phyloP scores from a whole-genome alignment of 2,329 filamentous ascomycete species.

The Stemphylium beticola region DNA sequence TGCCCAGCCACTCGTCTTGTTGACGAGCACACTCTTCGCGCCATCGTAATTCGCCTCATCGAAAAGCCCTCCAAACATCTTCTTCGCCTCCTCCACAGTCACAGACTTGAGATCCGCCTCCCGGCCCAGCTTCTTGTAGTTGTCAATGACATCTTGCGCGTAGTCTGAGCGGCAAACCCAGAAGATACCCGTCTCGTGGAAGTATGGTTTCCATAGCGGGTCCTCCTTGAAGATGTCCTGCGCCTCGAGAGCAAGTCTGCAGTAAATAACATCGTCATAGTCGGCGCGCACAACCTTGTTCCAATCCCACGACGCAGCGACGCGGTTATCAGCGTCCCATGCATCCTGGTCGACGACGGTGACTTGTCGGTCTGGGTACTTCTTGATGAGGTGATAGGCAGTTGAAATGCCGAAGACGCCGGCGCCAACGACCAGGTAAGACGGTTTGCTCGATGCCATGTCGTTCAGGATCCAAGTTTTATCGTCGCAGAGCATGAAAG shows the following conservation, averaged over 20 bases:
- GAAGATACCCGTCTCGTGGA: slow-evolving; percentile 60
- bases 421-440: slow-evolving; percentile 46
- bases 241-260: slow-evolving; percentile 68
- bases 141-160: slow-evolving; percentile 56
- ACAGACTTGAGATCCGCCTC: slow-evolving; percentile 55
- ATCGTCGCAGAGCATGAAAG: slow-evolving; percentile 22
- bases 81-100: slow-evolving; percentile 58
- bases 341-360: slow-evolving; percentile 50
- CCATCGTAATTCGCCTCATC: slow-evolving; percentile 65
- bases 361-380: slow-evolving; percentile 50
- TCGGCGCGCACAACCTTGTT: slow-evolving; percentile 76
- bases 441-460: slow-evolving; percentile 39
- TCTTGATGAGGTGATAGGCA: slow-evolving; percentile 49
- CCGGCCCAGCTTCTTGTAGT: slow-evolving; percentile 58
- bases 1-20: slow-evolving; percentile 67
- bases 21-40: slow-evolving; percentile 66
- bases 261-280: slow-evolving; percentile 70
- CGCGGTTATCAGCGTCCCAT: slow-evolving; percentile 39
- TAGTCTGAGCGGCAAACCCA: slow-evolving; percentile 52
- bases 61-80: slow-evolving; percentile 65
- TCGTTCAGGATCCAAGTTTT: slow-evolving; percentile 23
- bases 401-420: slow-evolving; percentile 49
- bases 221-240: slow-evolving; percentile 66
- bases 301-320: slow-evolving; percentile 73
- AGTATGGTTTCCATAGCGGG: slow-evolving; percentile 61